Evolutionary conservation across 352 stramenopile species (phyloP).

Genomic region (Aphanomyces cochlioides): DNA sequence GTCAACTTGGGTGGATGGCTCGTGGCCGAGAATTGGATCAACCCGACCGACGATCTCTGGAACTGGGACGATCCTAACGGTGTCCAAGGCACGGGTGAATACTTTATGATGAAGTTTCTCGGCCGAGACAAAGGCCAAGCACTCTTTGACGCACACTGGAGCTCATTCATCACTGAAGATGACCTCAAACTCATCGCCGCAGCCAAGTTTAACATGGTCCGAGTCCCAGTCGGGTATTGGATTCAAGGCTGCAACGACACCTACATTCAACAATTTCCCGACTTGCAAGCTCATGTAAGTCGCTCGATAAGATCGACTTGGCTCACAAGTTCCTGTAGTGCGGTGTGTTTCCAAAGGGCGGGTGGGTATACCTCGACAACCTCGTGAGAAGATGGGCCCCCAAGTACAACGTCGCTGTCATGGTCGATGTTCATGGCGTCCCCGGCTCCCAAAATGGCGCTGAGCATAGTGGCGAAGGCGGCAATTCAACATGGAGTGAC

Average conservation of each 20-base stretch:
- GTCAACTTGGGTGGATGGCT: slow-evolving; percentile 83
- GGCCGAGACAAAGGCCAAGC: slow-evolving; percentile 38
- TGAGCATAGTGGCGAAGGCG: slow-evolving; percentile 59
- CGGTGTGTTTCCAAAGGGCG: slow-evolving; percentile 43
- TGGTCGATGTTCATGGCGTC: slow-evolving; percentile 56
- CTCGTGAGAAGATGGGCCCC: slow-evolving; percentile 48
- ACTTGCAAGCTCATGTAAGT: neutral
- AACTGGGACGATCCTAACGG: slow-evolving; percentile 36
- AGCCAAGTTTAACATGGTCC: slow-evolving; percentile 70
- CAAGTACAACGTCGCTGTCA: slow-evolving; percentile 48
- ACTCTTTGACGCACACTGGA: slow-evolving; percentile 52
- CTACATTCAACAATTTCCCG: neutral
- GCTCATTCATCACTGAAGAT: slow-evolving; percentile 63
- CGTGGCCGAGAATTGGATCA: slow-evolving; percentile 83
- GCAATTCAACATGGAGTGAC: slow-evolving; percentile 44
- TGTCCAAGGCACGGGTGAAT: slow-evolving; percentile 44
- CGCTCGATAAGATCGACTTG: neutral
- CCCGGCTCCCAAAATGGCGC: slow-evolving; percentile 75
- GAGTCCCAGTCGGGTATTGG: slow-evolving; percentile 76
- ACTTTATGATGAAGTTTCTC: slow-evolving; percentile 49
- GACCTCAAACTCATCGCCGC: slow-evolving; percentile 60
- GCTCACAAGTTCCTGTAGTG: slow-evolving; percentile 54
- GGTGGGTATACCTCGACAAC: slow-evolving; percentile 49
- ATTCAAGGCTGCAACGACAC: slow-evolving; percentile 46
- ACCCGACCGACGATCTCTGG: slow-evolving; percentile 50